Evolutionary conservation across 306 rosid species (phyloP), one percentile per base, ranked within the genome.

Genomic region (Parietaria judaica): DNA sequence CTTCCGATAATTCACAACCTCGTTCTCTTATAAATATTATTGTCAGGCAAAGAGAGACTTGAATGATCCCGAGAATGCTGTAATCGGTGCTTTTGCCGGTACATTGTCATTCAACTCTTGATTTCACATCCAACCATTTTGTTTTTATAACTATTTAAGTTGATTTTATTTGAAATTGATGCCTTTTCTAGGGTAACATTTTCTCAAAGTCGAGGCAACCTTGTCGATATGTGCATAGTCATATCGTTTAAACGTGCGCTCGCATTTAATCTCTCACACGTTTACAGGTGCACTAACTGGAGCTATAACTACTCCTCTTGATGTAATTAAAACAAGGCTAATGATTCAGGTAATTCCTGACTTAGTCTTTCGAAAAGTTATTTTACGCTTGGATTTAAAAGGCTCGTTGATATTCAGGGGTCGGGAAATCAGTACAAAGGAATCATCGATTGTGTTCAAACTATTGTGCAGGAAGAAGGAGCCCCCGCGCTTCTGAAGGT

Each of bases 71-170:
- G 98, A 91, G 71, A 91, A 88, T 79, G 98, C 98, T 31, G 16
- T 91, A 53, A 82, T 91, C 62, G 96, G 98, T 58, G 96, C 98
- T 77, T 91, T 91, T 80, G 87, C 98, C 58, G 98, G 98, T 91
- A 79, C 31, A 71, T 51, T 66, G 37, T 14, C 70, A 14, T 47
- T 60, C 6, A 31, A 43, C 60, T 61, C 10, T 49, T 15, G 39
- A 0, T 72, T 72, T 54, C 8, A 37, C 15, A 36, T 35, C 58
- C 53, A 5, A 6, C 41, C 66, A 47, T 34, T 46, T 47, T 23
- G 31, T 23, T 23, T 23, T 23, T 10, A 45, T 36, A 14, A 10
- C 39, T 37, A 0, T 5, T 10, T 10, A n/a, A 4, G 1, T 49
- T 49, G 53, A 23, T 23, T 23, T 23, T 23, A 23, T 23, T 23